A percentile compares a stretch with the other conserved stretches of the same genome.
Evolutionary conservation across 129 eudicot genomes (phyloP).

Genomic region (Gnaphalium uliginosum): DNA sequence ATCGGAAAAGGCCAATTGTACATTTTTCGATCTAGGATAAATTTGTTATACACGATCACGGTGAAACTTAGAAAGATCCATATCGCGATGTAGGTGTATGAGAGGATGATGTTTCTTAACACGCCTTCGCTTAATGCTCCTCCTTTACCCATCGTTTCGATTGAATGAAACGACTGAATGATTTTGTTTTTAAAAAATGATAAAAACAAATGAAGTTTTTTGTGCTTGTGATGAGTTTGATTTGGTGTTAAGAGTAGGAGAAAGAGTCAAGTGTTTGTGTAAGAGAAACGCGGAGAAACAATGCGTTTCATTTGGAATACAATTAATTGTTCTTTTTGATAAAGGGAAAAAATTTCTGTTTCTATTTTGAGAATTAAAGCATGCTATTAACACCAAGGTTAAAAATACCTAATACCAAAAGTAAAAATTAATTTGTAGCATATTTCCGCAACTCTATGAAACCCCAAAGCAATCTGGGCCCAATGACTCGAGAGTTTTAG

Average conservation of each 20-base stretch:
- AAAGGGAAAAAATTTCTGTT: background rate
- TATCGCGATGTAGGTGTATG: background rate
- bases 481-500: too few species aligned
- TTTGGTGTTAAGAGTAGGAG: background rate
- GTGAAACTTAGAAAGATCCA: background rate
- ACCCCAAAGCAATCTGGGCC: too few species aligned
- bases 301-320: background rate
- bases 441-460: too few species aligned
- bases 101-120: background rate
- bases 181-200: background rate
- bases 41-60: background rate
- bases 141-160: background rate
- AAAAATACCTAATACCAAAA: background rate
- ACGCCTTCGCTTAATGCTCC: conserved; percentile 1
- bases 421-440: background rate
- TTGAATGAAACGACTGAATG: background rate
- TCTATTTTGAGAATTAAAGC: background rate
- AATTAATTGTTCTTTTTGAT: too few species aligned
- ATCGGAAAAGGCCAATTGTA: background rate
- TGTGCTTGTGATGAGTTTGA: background rate
- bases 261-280: background rate
- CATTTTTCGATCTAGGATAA: background rate
- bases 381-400: background rate
- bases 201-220: too few species aligned
- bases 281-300: background rate